These are phyloP conservation scores for Pseudoneurospora amorphoporcata DNA, from an alignment of 495 filamentous ascomycete genomes.

Conservation along the genomic window DNA sequence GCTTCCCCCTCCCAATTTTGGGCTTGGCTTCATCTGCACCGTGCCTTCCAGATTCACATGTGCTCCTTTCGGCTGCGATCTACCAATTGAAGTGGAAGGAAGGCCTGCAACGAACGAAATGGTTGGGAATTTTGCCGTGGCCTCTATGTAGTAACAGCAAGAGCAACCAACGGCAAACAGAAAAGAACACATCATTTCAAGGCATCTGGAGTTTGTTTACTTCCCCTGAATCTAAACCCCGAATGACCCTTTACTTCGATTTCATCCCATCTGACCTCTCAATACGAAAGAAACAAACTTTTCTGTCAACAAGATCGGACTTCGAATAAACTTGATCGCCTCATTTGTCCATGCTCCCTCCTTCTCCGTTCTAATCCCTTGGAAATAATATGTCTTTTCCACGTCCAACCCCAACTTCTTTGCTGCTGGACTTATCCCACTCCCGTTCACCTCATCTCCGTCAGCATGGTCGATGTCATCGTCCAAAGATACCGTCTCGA, in stretches of 20 bases:
- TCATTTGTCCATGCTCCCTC: conserved; percentile 1
- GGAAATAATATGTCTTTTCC: neutral
- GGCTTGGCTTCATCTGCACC: neutral
- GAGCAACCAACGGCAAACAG: neutral
- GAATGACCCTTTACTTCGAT: neutral
- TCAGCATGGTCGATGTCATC: neutral
- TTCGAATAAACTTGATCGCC: neutral
- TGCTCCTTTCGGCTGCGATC: neutral
- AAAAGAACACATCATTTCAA: neutral
- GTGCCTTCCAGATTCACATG: neutral
- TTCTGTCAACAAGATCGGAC: neutral
- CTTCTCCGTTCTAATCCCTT: neutral
- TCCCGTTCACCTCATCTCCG: neutral
- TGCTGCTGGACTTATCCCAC: neutral
- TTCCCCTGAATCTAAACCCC: neutral
- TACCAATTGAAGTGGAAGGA: neutral
- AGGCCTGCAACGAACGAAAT: neutral
- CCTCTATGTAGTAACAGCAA: neutral
- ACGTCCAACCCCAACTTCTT: neutral
- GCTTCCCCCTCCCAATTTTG: neutral
- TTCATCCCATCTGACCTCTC: neutral
- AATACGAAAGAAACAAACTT: neutral
- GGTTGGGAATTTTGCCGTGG: neutral
- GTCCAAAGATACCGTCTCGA: neutral
- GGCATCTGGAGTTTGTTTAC: neutral